Percentiles rank a stretch among this genome's conserved stretches.
phyloP scores from a whole-genome alignment of 2,329 filamentous ascomycete species.

The Calonectria honghensis region DNA sequence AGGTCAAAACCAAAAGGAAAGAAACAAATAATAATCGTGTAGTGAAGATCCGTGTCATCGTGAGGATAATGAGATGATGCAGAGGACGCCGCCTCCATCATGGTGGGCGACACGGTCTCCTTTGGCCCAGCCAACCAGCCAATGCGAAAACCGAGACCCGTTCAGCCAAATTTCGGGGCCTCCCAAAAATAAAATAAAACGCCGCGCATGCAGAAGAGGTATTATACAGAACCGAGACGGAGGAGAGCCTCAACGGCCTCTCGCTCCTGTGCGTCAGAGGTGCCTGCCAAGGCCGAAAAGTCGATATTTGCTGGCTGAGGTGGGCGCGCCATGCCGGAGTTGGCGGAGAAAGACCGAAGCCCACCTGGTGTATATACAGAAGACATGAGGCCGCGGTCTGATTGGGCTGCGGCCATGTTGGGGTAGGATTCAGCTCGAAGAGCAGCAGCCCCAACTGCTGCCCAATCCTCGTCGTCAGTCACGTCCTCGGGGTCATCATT shows the following conservation, averaged over 20 bases:
- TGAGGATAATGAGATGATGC: slow-evolving; percentile 55
- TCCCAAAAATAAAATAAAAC: slow-evolving; percentile 61
- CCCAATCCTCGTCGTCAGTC: slow-evolving; percentile 98
- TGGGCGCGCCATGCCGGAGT: slow-evolving; percentile 72
- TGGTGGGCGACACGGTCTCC: slow-evolving; percentile 57
- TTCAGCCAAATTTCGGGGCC: slow-evolving; percentile 48
- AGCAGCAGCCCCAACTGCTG: slow-evolving; percentile 88
- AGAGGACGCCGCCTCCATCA: slow-evolving; percentile 59
- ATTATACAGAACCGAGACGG: slow-evolving; percentile 86
- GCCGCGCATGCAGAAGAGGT: slow-evolving; percentile 71
- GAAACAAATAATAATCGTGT: slow-evolving; percentile 38
- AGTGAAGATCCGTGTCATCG: slow-evolving; percentile 58
- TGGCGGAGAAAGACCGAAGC: slow-evolving; percentile 69
- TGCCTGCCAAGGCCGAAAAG: slow-evolving; percentile 69
- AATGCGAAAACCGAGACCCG: slow-evolving; percentile 47
- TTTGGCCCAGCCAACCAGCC: slow-evolving; percentile 58
- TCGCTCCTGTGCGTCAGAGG: slow-evolving; percentile 83
- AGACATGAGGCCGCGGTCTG: slow-evolving; percentile 65
- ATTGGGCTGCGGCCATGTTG: slow-evolving; percentile 72
- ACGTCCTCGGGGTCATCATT: slow-evolving; percentile 88
- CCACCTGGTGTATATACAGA: slow-evolving; percentile 69
- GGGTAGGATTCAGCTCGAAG: slow-evolving; percentile 82
- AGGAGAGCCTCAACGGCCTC: slow-evolving; percentile 89
- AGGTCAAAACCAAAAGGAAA: slow-evolving; percentile 37
- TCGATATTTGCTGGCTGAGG: slow-evolving; percentile 72